Base-by-base conservation (phyloP, 768 basidiomycete species). In the Cystofilobasidium bisporidii region DNA sequence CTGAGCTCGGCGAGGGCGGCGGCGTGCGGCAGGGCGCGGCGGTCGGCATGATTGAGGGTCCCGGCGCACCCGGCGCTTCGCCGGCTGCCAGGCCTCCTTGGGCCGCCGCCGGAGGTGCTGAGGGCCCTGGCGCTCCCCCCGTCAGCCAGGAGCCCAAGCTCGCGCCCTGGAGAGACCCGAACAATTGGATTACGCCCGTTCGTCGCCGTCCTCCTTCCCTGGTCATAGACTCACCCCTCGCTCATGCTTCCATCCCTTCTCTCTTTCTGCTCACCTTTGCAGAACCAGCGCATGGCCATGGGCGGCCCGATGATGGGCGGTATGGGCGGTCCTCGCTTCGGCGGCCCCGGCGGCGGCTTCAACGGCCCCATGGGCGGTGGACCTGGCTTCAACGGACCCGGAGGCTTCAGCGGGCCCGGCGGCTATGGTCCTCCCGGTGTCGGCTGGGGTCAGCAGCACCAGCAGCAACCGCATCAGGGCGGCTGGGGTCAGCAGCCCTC, bases 1-100 rank as follows among this genome's bases (percentile, higher is more conserved):
- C 90, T 60, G 96, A 99, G 80, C 83, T 99, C 43, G 96, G 96
- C 63, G 96, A 99, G 79, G 82, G 84, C 58, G 79, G 80, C 36
- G 77, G 81, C 61, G 79, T 80, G 43, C 87, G 86, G 74, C 63
- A 62, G 61, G 66, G 68, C 28, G 69, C 57, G 17, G 63, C 60
- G 32, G 63, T 53, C 22, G 68, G 68, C n/a, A 64, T 69, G 62
- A 69, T 69, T 17, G 68, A 60, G 24, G 68, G 68, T 22, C 66
- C 66, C 26, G 64, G 57, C 36, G 57, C 41, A 3, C 32, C 28
- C 6, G 33, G 36, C 36, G 6, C 38, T 24, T 55, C 33, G 10
- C 38, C 43, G n/a, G 58, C 58, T 57, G 41, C 14, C 17, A 6
- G 24, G n/a, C 60, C 60, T 6, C 60, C 60, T 17, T 61, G 60